Evolutionary conservation across 1,139 yeast genomes (phyloP).

Genomic region (Hyphopichia burtonii): DNA sequence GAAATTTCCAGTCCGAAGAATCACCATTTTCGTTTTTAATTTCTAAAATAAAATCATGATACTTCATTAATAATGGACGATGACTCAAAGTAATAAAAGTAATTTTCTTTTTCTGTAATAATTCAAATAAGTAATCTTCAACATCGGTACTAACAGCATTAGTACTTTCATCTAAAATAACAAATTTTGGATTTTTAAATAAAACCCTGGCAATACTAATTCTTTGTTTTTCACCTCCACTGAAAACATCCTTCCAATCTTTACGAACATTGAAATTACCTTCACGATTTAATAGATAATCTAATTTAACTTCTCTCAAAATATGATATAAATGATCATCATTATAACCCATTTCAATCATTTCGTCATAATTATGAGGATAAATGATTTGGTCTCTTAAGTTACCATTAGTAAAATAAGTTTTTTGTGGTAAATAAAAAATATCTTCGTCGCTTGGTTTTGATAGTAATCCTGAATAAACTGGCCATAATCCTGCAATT

Average conservation of each 20-base stretch:
- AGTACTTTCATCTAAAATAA: conserved; percentile 88
- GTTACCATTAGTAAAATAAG: conserved; percentile 76
- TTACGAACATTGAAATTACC: conserved; percentile 61
- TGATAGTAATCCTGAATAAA: conserved; percentile 77
- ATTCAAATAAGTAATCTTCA: conserved; percentile 83
- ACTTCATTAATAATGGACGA: conserved; percentile 80
- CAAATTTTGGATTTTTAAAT: conserved; percentile 78
- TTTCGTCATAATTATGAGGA: conserved; percentile 76
- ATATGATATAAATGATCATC: conserved; percentile 72
- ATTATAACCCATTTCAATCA: conserved; percentile 68
- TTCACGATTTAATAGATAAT: conserved; percentile 66
- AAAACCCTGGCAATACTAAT: conserved; percentile 85
- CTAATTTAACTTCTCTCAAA: conserved; percentile 74
- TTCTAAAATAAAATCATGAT: conserved; percentile 76
- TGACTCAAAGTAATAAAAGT: conserved; percentile 84
- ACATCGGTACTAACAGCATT: conserved; percentile 91
- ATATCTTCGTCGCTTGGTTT: conserved; percentile 75
- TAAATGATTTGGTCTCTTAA: conserved; percentile 85
- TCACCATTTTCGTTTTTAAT: conserved; percentile 50
- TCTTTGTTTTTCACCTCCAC: conserved; percentile 96
- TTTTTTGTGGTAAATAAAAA: conserved; percentile 76
- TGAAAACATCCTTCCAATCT: conserved; percentile 88
- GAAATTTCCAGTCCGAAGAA: conserved; percentile 38
- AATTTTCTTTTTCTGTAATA: conserved; percentile 66
- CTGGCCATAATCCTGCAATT: conserved; percentile 90